phyloP scores from a whole-genome alignment of 495 filamentous ascomycete genomes.

The Penicillium cataractarum region DNA sequence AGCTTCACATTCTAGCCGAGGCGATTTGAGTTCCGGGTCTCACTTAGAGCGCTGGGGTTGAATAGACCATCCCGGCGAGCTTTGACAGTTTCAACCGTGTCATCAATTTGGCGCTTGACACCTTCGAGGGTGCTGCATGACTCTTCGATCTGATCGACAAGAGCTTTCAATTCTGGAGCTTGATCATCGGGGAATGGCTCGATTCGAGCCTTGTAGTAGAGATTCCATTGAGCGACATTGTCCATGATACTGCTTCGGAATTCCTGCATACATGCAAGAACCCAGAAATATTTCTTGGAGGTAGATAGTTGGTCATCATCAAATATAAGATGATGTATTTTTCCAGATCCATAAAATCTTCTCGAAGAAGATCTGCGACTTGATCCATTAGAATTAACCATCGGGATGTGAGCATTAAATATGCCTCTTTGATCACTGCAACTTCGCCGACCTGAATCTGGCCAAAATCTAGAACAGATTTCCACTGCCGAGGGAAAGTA shows the following conservation, averaged over 20 bases:
- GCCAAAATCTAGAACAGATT: background rate
- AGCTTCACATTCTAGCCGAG: background rate
- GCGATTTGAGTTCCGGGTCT: background rate
- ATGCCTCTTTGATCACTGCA: background rate
- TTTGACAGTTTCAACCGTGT: slow-evolving; percentile 3
- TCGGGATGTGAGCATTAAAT: background rate
- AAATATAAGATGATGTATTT: background rate
- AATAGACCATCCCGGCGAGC: background rate
- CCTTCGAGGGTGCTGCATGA: background rate
- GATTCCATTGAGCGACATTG: background rate
- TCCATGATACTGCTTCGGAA: slow-evolving; percentile 1
- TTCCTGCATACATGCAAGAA: background rate
- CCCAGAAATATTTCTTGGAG: background rate
- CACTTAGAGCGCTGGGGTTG: slow-evolving; percentile 3
- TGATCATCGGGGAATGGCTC: background rate
- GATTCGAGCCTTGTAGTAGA: background rate
- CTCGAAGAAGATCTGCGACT: background rate
- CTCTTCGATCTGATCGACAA: background rate
- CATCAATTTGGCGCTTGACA: background rate
- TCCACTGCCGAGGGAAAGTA: background rate
- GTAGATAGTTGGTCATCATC: slow-evolving; percentile 1
- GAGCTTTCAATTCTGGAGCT: background rate
- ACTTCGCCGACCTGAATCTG: background rate
- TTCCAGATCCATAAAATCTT: background rate
- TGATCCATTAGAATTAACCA: background rate